Evolutionary conservation across 208 protist species (phyloP).

Genomic region (Leishmania guyanensis): DNA sequence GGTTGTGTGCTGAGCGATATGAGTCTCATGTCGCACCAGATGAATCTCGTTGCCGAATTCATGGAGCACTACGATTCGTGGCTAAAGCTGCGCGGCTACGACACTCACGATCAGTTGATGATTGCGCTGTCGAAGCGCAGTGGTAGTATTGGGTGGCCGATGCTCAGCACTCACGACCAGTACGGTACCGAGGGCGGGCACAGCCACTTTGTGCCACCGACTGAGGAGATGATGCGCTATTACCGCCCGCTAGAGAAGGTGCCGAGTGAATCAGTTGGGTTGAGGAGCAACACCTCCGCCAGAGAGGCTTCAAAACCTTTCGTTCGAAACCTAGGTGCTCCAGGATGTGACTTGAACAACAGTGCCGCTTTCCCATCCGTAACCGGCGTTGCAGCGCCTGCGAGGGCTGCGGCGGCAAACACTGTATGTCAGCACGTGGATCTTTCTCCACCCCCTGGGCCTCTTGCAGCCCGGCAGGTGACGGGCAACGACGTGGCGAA

Average conservation of each 20-base stretch:
- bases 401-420: not conserved
- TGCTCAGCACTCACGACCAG: constrained; percentile 19
- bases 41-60: constrained; percentile 50
- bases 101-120: constrained; percentile 58
- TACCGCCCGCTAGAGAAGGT: constrained; percentile 1
- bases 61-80: constrained; percentile 72
- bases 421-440: constrained; percentile 1
- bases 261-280: not conserved
- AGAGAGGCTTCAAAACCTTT: not conserved
- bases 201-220: constrained; percentile 43
- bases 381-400: not conserved
- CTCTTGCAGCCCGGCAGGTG: not conserved
- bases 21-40: constrained; percentile 63
- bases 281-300: not conserved
- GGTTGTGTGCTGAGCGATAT: constrained; percentile 81
- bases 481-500: not conserved
- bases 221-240: constrained; percentile 28
- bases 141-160: constrained; percentile 33
- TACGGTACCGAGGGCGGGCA: constrained; percentile 1
- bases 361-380: not conserved
- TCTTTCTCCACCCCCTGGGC: not conserved
- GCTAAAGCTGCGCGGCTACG: constrained; percentile 62
- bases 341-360: not conserved
- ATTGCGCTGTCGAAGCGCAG: constrained; percentile 36
- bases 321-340: not conserved